Conservation (phyloP, 192 early-diverging fungal species). For the Linderina pennispora region DNA sequence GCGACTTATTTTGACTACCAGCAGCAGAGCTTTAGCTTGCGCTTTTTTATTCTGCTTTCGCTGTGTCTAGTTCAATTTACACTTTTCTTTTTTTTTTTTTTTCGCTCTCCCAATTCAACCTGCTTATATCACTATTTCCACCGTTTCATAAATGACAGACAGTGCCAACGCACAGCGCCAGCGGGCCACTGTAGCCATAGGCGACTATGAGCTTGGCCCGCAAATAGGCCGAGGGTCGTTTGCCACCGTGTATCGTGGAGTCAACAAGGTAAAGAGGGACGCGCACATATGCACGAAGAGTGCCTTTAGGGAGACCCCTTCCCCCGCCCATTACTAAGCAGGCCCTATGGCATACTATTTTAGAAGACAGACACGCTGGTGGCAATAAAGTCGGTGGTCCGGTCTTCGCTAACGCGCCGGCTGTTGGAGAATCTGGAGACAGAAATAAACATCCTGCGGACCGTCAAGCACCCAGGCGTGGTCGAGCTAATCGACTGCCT, state of each 20-base stretch:
- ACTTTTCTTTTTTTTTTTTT: conserved; percentile 3
- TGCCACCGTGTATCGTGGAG: conserved; percentile 85
- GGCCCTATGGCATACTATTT: too few species aligned
- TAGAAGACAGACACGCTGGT: conserved; percentile 56
- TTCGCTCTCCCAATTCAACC: conserved; percentile 1
- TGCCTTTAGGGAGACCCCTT: too few species aligned
- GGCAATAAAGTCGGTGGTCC: conserved; percentile 87
- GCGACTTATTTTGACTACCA: too few species aligned
- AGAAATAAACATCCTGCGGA: conserved; percentile 90
- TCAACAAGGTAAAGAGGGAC: conserved; percentile 61
- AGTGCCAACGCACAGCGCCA: conserved; percentile 32
- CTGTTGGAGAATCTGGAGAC: conserved; percentile 91
- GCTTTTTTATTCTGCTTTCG: background rate
- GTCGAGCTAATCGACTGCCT: conserved; percentile 86
- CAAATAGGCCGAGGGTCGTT: conserved; percentile 95
- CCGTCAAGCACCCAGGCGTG: conserved; percentile 77
- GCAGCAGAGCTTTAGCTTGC: too few species aligned
- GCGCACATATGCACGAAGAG: too few species aligned
- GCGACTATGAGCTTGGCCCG: conserved; percentile 68
- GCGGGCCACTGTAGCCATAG: conserved; percentile 54
- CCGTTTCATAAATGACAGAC: conserved; percentile 22
- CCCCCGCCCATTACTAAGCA: too few species aligned
- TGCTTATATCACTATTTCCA: background rate
- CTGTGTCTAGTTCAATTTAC: background rate
- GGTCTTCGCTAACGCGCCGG: conserved; percentile 85